Evolutionary conservation across 2,329 filamentous ascomycete species (phyloP).

Genomic region (Alternaria longipes): DNA sequence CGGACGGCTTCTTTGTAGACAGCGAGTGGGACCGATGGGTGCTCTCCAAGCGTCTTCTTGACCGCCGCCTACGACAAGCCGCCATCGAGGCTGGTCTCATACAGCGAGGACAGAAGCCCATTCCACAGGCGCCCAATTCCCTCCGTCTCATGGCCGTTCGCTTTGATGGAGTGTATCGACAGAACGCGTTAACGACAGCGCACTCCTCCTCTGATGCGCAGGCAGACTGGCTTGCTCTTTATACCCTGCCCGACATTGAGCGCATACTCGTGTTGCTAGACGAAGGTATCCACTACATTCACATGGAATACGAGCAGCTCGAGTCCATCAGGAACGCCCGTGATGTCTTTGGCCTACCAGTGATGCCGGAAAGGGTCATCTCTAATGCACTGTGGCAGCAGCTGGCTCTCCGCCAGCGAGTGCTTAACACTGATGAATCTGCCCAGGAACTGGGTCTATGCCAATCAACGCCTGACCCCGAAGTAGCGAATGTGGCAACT

Average conservation of each 20-base stretch:
- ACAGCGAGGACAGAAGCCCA: constrained; percentile 53
- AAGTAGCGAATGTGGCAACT: constrained; percentile 24
- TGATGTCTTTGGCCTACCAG: constrained; percentile 63
- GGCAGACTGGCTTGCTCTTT: constrained; percentile 60
- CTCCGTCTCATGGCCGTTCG: constrained; percentile 61
- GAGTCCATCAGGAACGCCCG: constrained; percentile 62
- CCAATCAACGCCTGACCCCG: constrained; percentile 52
- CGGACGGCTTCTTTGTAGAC: constrained; percentile 67
- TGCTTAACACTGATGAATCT: constrained; percentile 61
- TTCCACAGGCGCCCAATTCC: constrained; percentile 58
- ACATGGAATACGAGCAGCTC: constrained; percentile 67
- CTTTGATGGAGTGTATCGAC: constrained; percentile 63
- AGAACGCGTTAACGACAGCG: constrained; percentile 51
- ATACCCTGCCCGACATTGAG: constrained; percentile 64
- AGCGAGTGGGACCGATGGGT: constrained; percentile 68
- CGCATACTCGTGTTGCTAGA: constrained; percentile 65
- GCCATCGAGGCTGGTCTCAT: constrained; percentile 60
- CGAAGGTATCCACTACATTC: constrained; percentile 68
- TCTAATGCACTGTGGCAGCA: constrained; percentile 67
- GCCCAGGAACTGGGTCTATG: constrained; percentile 64
- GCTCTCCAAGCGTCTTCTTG: constrained; percentile 63
- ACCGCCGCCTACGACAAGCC: constrained; percentile 59
- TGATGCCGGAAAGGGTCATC: constrained; percentile 65
- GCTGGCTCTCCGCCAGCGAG: constrained; percentile 64
- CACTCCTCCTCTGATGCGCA: constrained; percentile 56